phyloP scores from a whole-genome alignment of 2,329 filamentous ascomycete species.

The Alternaria dauci region DNA sequence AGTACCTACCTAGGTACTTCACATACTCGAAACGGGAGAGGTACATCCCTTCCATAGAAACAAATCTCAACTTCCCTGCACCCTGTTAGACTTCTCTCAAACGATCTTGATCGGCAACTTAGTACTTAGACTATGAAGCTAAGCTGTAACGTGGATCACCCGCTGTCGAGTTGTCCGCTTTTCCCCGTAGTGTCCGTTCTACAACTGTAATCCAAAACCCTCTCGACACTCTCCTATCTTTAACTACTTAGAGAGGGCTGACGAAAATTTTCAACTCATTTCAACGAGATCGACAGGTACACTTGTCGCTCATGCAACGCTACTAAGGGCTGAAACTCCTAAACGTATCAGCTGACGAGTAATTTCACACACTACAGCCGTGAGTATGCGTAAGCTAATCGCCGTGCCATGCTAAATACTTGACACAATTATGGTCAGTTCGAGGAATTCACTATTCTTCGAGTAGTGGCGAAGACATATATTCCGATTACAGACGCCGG shows the following conservation, averaged over 20 bases:
- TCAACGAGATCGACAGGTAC: background rate
- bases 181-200: background rate
- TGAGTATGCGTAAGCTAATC: background rate
- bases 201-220: background rate
- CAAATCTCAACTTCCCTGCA: background rate
- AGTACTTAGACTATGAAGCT: background rate
- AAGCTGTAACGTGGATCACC: background rate
- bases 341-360: background rate
- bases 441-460: background rate
- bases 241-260: background rate
- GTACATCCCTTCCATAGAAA: background rate
- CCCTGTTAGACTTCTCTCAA: background rate
- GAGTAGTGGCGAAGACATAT: background rate
- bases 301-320: background rate
- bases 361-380: background rate
- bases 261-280: background rate
- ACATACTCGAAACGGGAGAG: background rate
- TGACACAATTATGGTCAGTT: background rate
- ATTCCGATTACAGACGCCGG: background rate
- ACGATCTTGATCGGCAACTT: background rate
- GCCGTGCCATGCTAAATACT: no score
- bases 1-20: background rate
- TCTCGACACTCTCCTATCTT: background rate
- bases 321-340: background rate
- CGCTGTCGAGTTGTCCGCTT: background rate